Conservation (phyloP, 108 stramenopile species). For the Cyclotella baltica region DNA sequence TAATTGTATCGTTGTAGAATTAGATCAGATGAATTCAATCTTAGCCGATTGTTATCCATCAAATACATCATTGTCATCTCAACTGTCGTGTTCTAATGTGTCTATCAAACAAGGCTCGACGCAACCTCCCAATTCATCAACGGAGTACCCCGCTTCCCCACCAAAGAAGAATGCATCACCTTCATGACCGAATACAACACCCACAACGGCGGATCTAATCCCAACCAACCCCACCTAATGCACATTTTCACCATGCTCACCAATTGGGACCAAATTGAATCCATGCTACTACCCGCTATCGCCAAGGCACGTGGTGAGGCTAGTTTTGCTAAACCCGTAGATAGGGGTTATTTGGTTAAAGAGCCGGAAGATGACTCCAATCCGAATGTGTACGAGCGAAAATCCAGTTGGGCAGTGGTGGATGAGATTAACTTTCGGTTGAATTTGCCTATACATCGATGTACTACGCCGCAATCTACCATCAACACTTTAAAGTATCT, state of each 20-base stretch:
- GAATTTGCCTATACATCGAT: constrained; percentile 85
- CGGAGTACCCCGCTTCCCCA: constrained; percentile 85
- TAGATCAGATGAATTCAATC: no score
- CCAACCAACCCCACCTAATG: constrained; percentile 80
- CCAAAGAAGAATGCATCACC: constrained; percentile 66
- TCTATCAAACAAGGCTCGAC: constrained; percentile 64
- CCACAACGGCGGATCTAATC: constrained; percentile 83
- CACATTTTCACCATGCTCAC: constrained; percentile 91
- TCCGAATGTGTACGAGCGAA: constrained; percentile 72
- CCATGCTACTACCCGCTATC: constrained; percentile 75
- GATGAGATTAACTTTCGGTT: constrained; percentile 81
- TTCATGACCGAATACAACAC: constrained; percentile 84
- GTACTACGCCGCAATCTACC: constrained; percentile 76
- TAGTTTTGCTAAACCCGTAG: constrained; percentile 60
- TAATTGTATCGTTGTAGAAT: no score
- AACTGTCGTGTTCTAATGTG: no score
- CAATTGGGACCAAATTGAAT: constrained; percentile 86
- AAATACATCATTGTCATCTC: neutral
- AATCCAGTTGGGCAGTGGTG: constrained; percentile 58
- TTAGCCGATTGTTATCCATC: no score
- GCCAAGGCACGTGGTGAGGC: constrained; percentile 82
- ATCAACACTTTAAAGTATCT: constrained; percentile 94
- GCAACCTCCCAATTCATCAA: constrained; percentile 80
- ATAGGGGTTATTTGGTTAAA: constrained; percentile 56
- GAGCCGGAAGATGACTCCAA: constrained; percentile 46